A percentile compares a stretch with the other conserved stretches of the same genome.
phyloP scores from a whole-genome alignment of 2,329 filamentous ascomycete species.

The Calonectria pauciramosa region DNA sequence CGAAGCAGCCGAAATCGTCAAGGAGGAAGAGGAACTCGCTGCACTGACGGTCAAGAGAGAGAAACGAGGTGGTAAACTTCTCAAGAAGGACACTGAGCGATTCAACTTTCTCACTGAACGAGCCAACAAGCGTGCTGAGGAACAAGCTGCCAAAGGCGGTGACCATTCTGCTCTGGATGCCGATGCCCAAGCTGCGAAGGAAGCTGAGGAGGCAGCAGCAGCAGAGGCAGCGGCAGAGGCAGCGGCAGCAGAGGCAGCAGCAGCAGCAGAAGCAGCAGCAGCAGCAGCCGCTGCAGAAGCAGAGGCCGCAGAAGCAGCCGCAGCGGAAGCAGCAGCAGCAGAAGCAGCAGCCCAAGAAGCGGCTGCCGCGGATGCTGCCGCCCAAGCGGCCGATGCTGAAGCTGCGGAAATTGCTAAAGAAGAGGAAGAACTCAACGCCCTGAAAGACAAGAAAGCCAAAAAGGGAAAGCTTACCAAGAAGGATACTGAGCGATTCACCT shows the following conservation, averaged over 20 bases:
- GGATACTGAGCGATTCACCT: conserved; percentile 39
- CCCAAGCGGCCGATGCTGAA: conserved; percentile 33
- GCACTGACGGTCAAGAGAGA: conserved; percentile 38
- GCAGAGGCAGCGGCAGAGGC: conserved; percentile 30
- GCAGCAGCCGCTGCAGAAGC: conserved; percentile 19
- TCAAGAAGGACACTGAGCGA: conserved; percentile 41
- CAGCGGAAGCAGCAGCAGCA: conserved; percentile 29
- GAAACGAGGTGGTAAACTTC: conserved; percentile 40
- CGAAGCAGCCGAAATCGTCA: conserved; percentile 44
- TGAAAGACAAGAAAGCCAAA: conserved; percentile 50
- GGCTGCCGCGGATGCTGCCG: conserved; percentile 34
- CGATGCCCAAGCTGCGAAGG: conserved; percentile 48
- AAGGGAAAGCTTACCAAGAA: conserved; percentile 46
- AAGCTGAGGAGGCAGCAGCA: conserved; percentile 43
- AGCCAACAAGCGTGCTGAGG: conserved; percentile 36
- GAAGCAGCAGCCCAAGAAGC: not conserved
- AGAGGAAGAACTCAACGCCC: conserved; percentile 39
- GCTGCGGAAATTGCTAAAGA: conserved; percentile 39
- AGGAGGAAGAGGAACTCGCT: conserved; percentile 45
- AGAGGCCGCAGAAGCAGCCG: conserved; percentile 32
- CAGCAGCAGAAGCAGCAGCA: conserved; percentile 20
- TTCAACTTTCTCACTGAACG: conserved; percentile 36
- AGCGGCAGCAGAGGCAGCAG: conserved; percentile 24
- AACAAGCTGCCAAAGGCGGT: conserved; percentile 47
- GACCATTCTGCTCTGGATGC: conserved; percentile 43